These are phyloP conservation scores for Colletotrichum sp. DNA, from an alignment of 2,329 filamentous ascomycete species.

Conservation along the genomic window DNA sequence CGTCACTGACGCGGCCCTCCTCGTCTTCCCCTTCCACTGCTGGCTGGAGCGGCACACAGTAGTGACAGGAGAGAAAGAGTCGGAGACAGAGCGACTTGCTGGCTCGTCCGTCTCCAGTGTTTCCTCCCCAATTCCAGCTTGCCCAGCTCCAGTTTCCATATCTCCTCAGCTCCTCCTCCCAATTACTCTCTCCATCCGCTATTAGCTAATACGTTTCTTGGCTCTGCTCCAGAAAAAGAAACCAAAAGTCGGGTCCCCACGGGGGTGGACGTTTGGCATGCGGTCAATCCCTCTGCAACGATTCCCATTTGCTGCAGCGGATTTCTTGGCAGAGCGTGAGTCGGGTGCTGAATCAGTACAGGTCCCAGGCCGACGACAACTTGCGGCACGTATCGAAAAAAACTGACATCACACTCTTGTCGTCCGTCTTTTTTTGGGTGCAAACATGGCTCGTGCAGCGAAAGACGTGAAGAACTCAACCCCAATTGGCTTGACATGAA, in stretches of 20 bases:
- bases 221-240: background rate
- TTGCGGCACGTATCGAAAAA: slow-evolving; percentile 6
- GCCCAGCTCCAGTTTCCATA: background rate
- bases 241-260: background rate
- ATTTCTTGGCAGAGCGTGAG: slow-evolving; percentile 4
- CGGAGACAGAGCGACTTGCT: background rate
- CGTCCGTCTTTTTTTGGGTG: background rate
- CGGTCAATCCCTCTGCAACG: background rate
- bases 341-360: slow-evolving; percentile 10
- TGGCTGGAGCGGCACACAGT: background rate
- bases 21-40: background rate
- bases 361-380: background rate
- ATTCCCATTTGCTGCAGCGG: background rate
- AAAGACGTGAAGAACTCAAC: background rate
- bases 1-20: background rate
- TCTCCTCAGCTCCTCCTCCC: background rate
- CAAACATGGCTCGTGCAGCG: background rate
- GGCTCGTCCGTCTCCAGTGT: background rate
- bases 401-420: background rate
- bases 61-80: background rate
- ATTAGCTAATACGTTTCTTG: background rate
- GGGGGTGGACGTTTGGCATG: background rate
- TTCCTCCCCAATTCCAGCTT: background rate
- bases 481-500: background rate
- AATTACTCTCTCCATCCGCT: background rate